Evolutionary conservation across 176 grass and related monocot genomes (phyloP).

Genomic region (maize (Zea mays)): DNA sequence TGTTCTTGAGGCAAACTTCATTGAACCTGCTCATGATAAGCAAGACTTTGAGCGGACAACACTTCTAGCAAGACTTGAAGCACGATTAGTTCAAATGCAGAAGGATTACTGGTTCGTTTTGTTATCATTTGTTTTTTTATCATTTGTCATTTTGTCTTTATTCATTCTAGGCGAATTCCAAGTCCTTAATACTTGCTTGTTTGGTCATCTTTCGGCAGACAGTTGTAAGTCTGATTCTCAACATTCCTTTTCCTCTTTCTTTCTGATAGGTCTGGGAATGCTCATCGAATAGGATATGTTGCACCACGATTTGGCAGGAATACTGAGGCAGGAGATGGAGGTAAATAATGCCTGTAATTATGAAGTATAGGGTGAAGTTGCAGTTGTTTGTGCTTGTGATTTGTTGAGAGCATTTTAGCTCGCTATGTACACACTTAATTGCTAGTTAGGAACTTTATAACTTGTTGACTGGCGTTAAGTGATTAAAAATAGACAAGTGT

Average conservation of each 20-base stretch:
- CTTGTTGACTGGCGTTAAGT: not conserved
- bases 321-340: constrained; percentile 42
- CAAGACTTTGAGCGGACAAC: constrained; percentile 96
- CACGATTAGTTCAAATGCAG: constrained; percentile 85
- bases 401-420: constrained; percentile 24
- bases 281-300: constrained; percentile 85
- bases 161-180: not conserved
- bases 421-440: constrained; percentile 7
- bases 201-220: not conserved
- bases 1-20: constrained; percentile 93
- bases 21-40: constrained; percentile 99
- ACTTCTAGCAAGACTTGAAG: constrained; percentile 85
- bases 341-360: constrained; percentile 34
- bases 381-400: constrained; percentile 16
- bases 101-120: constrained; percentile 85
- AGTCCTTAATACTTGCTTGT: constrained; percentile 1
- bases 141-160: not conserved
- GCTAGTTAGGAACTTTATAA: not conserved
- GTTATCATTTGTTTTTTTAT: constrained; percentile 18
- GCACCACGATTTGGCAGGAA: constrained; percentile 39
- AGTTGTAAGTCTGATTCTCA: constrained; percentile 29
- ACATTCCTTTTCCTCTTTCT: not conserved
- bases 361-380: not conserved
- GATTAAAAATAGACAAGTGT: not conserved
- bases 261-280: constrained; percentile 63